Evolutionary conservation across 2,329 filamentous ascomycete species (phyloP), one percentile per base, ranked within the genome.

Genomic region (Exophiala spinifera): DNA sequence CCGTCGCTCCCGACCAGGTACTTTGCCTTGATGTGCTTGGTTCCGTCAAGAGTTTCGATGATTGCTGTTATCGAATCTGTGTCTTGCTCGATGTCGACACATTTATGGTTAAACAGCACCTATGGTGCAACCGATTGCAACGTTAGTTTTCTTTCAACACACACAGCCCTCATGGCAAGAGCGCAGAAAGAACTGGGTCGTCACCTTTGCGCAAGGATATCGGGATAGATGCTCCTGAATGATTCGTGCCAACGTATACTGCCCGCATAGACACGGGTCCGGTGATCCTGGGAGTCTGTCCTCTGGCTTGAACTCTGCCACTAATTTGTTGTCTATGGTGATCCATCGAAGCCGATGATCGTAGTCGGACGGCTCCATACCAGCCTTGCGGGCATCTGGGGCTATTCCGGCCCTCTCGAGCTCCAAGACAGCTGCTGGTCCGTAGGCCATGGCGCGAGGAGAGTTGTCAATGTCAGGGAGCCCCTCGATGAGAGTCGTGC

Each of bases 1-100:
- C 72, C 72, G 51, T 76, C 74, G 48, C 73, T 74, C 17, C 73
- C 73, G 0, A 74, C 67, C 4, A 75, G 67, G 63, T 82, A 83
- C 62, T 82, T 79, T 8, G 72, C 79, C 40, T 48, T 46, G 40
- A 55, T 40, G 31, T 51, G 15, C 43, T 47, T 51, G 15, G 7
- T 47, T 20, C 47, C 47, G 23, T 23, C 40, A 3, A 40, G 42
- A 10, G 53, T 51, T 23, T 51, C 40, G 13, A 51, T 3, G 7
- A n/a, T 40, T 15, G 53, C 53, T 25, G 42, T 51, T 19, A 55
- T 23, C 10, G 40, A 46, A 20, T 50, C 47, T 10, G 40, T 34
- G 15, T 28, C 31, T 19, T 55, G 47, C 23, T 37, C 40, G 28
- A 55, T 47, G 21, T 46, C 36, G 19, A 6, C 11, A 15, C 51